A percentile compares a stretch with the other conserved stretches of the same genome.
Conservation (phyloP, 805 yeast genomes). For the Barnettozyma vustinii region DNA sequence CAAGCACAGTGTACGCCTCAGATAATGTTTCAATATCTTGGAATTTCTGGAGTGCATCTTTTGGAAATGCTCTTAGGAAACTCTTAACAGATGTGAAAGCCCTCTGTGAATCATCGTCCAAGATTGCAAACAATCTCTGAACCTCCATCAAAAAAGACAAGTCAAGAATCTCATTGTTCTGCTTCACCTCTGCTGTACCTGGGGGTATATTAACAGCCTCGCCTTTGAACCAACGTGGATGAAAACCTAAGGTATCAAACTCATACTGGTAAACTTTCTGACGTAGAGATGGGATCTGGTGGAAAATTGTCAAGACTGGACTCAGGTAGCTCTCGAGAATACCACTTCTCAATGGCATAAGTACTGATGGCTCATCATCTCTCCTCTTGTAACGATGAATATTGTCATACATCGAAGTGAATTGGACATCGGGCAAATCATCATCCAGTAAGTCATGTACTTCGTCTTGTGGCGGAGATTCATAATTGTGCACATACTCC, state of each 20-base stretch:
- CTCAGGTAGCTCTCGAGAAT: slow-evolving; percentile 36
- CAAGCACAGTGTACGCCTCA: slow-evolving; percentile 20
- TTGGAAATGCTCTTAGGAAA: slow-evolving; percentile 28
- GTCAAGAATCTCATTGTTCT: slow-evolving; percentile 23
- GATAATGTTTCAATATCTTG: slow-evolving; percentile 12
- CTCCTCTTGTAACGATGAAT: slow-evolving; percentile 23
- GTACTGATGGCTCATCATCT: slow-evolving; percentile 25
- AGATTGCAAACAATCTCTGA: slow-evolving; percentile 34
- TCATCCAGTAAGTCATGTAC: not conserved
- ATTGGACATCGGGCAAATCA: not conserved
- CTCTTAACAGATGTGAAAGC: slow-evolving; percentile 34
- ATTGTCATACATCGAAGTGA: slow-evolving; percentile 28
- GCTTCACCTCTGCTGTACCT: slow-evolving; percentile 4
- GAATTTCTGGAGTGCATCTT: slow-evolving; percentile 12
- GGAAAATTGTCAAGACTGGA: slow-evolving; percentile 35
- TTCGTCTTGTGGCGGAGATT: not conserved
- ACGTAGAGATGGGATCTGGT: slow-evolving; percentile 32
- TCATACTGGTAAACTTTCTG: slow-evolving; percentile 27
- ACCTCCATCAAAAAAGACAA: slow-evolving; percentile 30
- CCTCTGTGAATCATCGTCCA: slow-evolving; percentile 31
- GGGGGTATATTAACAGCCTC: slow-evolving; percentile 11
- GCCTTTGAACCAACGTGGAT: slow-evolving; percentile 37
- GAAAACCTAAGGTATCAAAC: slow-evolving; percentile 31
- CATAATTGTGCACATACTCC: not conserved
- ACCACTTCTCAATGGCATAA: slow-evolving; percentile 31